Percentiles rank a stretch among this genome's conserved stretches.
Conservation (phyloP, 768 basidiomycete species). For the Collybia nuda region DNA sequence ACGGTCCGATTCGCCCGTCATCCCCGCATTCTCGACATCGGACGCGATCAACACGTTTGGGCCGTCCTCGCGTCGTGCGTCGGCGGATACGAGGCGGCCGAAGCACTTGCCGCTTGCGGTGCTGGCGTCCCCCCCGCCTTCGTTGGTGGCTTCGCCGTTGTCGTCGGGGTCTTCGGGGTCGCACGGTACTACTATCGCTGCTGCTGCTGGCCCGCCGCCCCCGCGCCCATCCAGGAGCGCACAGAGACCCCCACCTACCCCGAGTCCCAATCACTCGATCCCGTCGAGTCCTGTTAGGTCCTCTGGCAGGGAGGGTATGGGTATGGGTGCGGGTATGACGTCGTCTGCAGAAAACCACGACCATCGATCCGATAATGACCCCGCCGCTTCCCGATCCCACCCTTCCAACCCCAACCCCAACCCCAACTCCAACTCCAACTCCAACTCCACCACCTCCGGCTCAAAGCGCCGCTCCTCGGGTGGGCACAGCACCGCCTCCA, state of each 20-base stretch:
- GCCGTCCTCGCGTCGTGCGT: constrained; percentile 6
- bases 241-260: constrained; percentile 8
- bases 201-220: constrained; percentile 10
- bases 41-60: constrained; percentile 47
- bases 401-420: neutral
- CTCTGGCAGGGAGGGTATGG: neutral
- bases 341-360: neutral
- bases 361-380: neutral
- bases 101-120: constrained; percentile 5
- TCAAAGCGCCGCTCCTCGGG: constrained; percentile 20
- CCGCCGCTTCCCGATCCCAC: neutral
- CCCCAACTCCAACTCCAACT: no score
- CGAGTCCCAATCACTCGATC: constrained; percentile 1
- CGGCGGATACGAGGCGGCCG: constrained; percentile 12
- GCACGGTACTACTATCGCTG: no score
- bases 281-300: constrained; percentile 6
- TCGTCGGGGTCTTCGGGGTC: neutral
- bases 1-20: constrained; percentile 35
- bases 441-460: neutral
- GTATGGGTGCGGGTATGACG: neutral
- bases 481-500: constrained; percentile 19
- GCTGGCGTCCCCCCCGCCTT: neutral
- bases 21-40: constrained; percentile 49
- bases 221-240: constrained; percentile 26
- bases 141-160: neutral